Conservation (phyloP, 768 basidiomycete species). For the Pleurotus sapidus region DNA sequence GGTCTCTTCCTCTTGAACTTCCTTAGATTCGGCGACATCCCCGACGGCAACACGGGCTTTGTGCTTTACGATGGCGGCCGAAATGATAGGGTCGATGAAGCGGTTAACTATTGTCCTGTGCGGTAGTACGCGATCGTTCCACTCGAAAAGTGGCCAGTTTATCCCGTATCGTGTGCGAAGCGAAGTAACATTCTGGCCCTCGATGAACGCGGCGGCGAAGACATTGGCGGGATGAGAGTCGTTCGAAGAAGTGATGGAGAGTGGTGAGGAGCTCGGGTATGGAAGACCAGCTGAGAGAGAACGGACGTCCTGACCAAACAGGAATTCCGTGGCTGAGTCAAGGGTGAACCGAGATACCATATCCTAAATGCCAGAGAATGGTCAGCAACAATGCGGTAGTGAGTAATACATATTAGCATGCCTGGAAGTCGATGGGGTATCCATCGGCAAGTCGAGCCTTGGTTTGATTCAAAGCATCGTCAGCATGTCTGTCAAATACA, state of each 20-base stretch:
- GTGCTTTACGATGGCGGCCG: conserved; percentile 39
- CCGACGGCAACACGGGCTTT: conserved; percentile 10
- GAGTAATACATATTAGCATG: conserved; percentile 22
- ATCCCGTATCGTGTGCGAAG: conserved; percentile 34
- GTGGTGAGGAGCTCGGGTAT: conserved; percentile 38
- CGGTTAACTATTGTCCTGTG: conserved; percentile 41
- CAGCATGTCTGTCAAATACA: conserved; percentile 54
- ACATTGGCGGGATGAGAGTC: conserved; percentile 32
- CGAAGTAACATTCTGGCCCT: conserved; percentile 36
- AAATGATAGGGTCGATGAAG: conserved; percentile 50
- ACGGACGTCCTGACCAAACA: conserved; percentile 52
- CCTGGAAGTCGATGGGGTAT: conserved; percentile 60
- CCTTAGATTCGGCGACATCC: conserved; percentile 15
- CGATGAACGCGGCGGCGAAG: conserved; percentile 49
- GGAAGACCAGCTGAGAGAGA: conserved; percentile 48
- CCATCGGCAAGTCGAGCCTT: conserved; percentile 42
- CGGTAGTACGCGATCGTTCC: conserved; percentile 39
- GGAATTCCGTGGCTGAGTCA: conserved; percentile 61
- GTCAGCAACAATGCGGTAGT: not conserved
- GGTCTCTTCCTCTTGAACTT: conserved; percentile 36
- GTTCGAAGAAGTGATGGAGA: conserved; percentile 17
- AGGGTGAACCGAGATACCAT: conserved; percentile 52
- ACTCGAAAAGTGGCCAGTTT: conserved; percentile 50
- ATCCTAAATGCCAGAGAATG: conserved; percentile 26
- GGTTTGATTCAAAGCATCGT: conserved; percentile 41